Evolutionary conservation across 23 red algal genomes (phyloP).

Genomic region (Cyanidiococcus yangmingshanensis): DNA sequence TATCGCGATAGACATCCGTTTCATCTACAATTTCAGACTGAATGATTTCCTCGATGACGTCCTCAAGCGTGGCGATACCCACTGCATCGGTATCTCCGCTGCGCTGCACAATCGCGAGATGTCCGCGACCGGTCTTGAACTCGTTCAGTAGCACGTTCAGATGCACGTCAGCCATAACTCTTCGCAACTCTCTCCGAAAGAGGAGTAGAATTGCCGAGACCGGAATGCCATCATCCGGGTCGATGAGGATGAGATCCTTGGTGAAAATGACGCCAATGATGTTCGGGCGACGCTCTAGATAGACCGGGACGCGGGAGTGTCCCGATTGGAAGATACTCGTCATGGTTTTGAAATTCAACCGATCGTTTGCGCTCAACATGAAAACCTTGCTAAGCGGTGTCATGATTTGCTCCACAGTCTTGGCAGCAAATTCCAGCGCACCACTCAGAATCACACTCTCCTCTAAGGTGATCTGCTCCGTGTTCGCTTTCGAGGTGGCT

Average conservation of each 20-base stretch:
- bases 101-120: conserved; percentile 42
- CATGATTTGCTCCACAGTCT: conserved; percentile 83
- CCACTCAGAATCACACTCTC: conserved; percentile 72
- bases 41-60: conserved; percentile 53
- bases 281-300: conserved; percentile 7
- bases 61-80: conserved; percentile 46
- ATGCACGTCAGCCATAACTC: conserved; percentile 12
- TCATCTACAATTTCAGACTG: conserved; percentile 58
- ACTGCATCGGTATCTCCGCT: conserved; percentile 9
- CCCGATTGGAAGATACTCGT: conserved; percentile 88
- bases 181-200: conserved; percentile 12
- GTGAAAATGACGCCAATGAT: conserved; percentile 32
- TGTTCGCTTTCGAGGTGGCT: not conserved
- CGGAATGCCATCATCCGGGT: conserved; percentile 37
- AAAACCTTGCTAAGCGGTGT: conserved; percentile 80
- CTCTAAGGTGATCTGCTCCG: conserved; percentile 38
- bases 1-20: conserved; percentile 43
- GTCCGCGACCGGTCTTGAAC: conserved; percentile 33
- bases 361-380: conserved; percentile 65
- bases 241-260: conserved; percentile 41
- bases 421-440: conserved; percentile 83
- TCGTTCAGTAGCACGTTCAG: conserved; percentile 38
- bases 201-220: conserved; percentile 8
- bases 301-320: conserved; percentile 46
- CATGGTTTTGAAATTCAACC: conserved; percentile 79